These are phyloP conservation scores for Corymbia maculata DNA, from an alignment of 345 rosid species.

Conservation along the genomic window DNA sequence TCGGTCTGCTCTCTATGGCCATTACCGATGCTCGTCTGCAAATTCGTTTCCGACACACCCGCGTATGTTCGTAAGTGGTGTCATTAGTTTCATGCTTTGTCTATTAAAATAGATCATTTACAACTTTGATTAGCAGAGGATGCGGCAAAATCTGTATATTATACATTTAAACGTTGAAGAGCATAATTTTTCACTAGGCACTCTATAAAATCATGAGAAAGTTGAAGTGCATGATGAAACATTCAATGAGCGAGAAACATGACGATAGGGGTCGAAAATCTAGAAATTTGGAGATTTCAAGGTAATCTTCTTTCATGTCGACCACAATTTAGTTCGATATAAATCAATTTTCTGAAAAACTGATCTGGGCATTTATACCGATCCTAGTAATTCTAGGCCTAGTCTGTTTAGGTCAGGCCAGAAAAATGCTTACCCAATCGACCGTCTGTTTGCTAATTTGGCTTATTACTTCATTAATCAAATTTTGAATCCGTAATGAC, in stretches of 20 bases:
- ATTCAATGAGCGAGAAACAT: not conserved
- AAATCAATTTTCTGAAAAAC: not conserved
- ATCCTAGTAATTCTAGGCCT: not conserved
- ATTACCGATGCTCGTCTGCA: slow-evolving; percentile 66
- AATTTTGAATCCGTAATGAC: not conserved
- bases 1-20: slow-evolving; percentile 66
- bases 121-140: not conserved
- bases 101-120: not conserved
- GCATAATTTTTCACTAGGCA: not conserved
- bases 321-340: not conserved
- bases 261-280: not conserved
- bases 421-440: not conserved
- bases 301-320: not conserved
- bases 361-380: no score
- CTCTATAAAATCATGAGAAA: not conserved
- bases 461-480: not conserved
- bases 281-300: not conserved
- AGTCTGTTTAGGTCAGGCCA: not conserved
- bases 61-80: not conserved
- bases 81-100: not conserved
- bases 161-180: not conserved
- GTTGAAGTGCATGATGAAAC: not conserved
- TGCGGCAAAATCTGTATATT: not conserved
- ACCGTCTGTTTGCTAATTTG: not conserved
- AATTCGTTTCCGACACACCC: not conserved